Base-by-base conservation (phyloP, 2,329 filamentous ascomycete genomes). In the Cylindrodendrum hubeiense region DNA sequence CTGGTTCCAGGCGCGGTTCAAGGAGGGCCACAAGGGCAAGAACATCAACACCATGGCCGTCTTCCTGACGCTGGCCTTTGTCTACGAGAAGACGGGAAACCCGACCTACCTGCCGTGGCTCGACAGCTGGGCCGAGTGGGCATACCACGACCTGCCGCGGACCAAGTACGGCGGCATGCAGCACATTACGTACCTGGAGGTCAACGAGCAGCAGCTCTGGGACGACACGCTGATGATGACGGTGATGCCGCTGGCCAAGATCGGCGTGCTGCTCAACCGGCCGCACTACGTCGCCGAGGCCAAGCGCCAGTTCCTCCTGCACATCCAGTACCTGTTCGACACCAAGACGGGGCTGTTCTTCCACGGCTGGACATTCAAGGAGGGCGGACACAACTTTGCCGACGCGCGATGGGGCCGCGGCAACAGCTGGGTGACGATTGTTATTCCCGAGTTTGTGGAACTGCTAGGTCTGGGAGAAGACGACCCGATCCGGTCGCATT, bases 141-240 rank as follows among this genome's bases (percentile, higher is more conserved):
- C 91, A 2, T 93, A 93, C 86, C 84, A 93, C 77, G 92, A 93
- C 54, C 85, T 95, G 28, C 88, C 89, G 13, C 85, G 91, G 43
- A 95, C 93, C 1, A 87, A 86, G 53, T 90, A 89, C 74, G 92
- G 90, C 50, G 85, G 90, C 62, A 92, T 94, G 83, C 91, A 94
- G 78, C 92, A 93, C 78, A 87, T 91, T 66, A 95, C 92, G 0
- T 94, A 94, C 71, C 79, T 90, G 33, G 86, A 88, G 3, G 85
- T 87, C 68, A 94, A 95, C 78, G 84, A 89, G 67, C 86, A 93
- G 76, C 91, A 95, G 81, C 84, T 95, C 22, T 95, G 93, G 93
- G 93, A 94, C 71, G 93, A 95, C 76, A 95, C 93, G 6, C 84
- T 95, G 47, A 95, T 95, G 92, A 95, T 95, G 93, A 94, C 91